A percentile compares a stretch with the other conserved stretches of the same genome.
Evolutionary conservation across 2,329 filamentous ascomycete genomes (phyloP).

Genomic region (Venturia carpophila): DNA sequence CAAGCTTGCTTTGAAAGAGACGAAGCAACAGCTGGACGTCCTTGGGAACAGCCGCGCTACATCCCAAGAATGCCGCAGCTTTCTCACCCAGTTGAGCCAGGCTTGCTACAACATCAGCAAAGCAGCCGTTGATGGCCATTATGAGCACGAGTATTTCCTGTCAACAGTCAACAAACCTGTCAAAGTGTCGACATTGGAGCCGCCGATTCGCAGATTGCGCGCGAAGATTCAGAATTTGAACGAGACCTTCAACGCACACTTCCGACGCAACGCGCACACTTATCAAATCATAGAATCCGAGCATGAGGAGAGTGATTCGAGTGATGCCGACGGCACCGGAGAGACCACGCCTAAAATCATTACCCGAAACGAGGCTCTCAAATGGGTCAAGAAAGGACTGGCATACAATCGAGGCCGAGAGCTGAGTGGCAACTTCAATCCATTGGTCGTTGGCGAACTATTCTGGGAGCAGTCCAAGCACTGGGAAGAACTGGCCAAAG

Average conservation of each 20-base stretch:
- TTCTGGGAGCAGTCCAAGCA: constrained; percentile 51
- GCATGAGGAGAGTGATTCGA: background rate
- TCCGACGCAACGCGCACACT: constrained; percentile 38
- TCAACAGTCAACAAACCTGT: constrained; percentile 19
- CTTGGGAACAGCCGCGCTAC: constrained; percentile 25
- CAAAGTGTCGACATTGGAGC: constrained; percentile 18
- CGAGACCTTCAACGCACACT: constrained; percentile 38
- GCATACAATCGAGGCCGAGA: constrained; percentile 45
- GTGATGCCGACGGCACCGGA: background rate
- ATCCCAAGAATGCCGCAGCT: constrained; percentile 30
- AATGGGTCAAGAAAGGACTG: constrained; percentile 35
- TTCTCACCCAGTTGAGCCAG: constrained; percentile 33
- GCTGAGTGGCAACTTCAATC: constrained; percentile 54
- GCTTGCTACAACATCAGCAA: constrained; percentile 33
- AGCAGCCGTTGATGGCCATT: constrained; percentile 32
- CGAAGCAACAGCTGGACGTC: background rate
- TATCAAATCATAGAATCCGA: constrained; percentile 26
- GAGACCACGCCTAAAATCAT: background rate
- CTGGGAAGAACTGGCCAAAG: constrained; percentile 41
- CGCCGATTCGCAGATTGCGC: constrained; percentile 42
- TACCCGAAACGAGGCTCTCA: constrained; percentile 34
- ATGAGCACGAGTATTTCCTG: constrained; percentile 30
- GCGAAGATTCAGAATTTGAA: constrained; percentile 48
- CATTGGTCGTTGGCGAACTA: constrained; percentile 50
- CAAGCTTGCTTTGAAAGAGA: constrained; percentile 21